phyloP scores from a whole-genome alignment of 2,329 filamentous ascomycete species.

The Monosporascus sp. region DNA sequence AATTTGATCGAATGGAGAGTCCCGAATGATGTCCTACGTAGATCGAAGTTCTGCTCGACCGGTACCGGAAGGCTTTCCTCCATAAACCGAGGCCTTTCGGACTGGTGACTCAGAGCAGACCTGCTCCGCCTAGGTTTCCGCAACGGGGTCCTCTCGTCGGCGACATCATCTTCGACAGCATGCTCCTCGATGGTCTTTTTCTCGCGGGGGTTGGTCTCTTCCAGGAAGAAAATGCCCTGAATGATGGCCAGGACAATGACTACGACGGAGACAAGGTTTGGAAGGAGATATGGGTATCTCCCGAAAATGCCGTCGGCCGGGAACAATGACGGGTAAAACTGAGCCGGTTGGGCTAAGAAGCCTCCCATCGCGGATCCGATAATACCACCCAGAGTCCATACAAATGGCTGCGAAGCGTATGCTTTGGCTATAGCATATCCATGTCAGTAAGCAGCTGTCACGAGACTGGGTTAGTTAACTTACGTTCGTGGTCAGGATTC shows the following conservation, averaged over 20 bases:
- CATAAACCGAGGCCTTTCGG: constrained; percentile 23
- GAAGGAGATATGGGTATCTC: constrained; percentile 65
- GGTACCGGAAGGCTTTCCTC: constrained; percentile 30
- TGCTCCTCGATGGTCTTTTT: constrained; percentile 17
- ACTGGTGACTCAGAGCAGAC: constrained; percentile 6
- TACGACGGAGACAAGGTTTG: constrained; percentile 59
- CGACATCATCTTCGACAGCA: constrained; percentile 20
- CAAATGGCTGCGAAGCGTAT: constrained; percentile 32
- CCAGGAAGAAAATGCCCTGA: constrained; percentile 56
- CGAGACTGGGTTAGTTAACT: constrained; percentile 1
- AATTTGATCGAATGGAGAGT: constrained; percentile 36
- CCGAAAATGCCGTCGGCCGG: constrained; percentile 41
- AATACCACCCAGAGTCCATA: constrained; percentile 33
- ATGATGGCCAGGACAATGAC: constrained; percentile 58
- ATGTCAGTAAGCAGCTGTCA: not conserved
- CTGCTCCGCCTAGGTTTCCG: constrained; percentile 6
- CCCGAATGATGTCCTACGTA: constrained; percentile 34
- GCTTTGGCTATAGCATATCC: constrained; percentile 20
- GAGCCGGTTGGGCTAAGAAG: constrained; percentile 30
- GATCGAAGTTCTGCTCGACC: constrained; percentile 30
- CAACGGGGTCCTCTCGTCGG: constrained; percentile 24
- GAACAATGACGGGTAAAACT: constrained; percentile 31
- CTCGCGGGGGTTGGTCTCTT: constrained; percentile 33
- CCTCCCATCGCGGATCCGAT: constrained; percentile 33
- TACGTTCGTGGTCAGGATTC: constrained; percentile 35